Evolutionary conservation across 495 filamentous ascomycete genomes (phyloP), one percentile per base, ranked within the genome.

Genomic region (Aspergillus affinis): DNA sequence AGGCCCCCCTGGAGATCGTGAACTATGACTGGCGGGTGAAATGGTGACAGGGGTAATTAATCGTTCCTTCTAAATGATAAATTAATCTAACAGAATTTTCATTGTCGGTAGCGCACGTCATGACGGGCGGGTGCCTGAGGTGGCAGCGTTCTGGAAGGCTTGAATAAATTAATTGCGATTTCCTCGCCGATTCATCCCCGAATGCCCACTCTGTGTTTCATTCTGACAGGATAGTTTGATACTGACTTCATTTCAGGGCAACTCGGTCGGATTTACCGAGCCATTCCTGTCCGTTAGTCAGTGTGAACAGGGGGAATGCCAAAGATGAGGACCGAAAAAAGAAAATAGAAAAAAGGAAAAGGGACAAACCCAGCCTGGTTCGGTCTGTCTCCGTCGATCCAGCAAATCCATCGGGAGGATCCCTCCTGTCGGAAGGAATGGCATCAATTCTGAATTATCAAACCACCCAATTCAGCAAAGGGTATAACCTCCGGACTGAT

Each of bases 401-500:
- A 20, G 29, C 29, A 32, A 54, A 44, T 44, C 51, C 51, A 32
- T 32, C 29, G 29, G 29, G 29, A 32, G 29, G 29, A 32, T 32
- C 29, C 29, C 29, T 32, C 29, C 29, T 41, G 36, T 15, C 10
- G 36, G 36, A 41, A 15, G 10, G 36, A 17, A 41, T 41, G 4
- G 36, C 30, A 32, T 26, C 23, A 26, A 26, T n/a, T n/a, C n/a
- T n/a, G n/a, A n/a, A n/a, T 26, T 32, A 32, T 32, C 29, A 32
- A 32, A 32, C 29, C 8, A 32, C 29, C 29, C 29, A 32, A 32
- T 53, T 51, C 18, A 58, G 19, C 23, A 52, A 55, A 48, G 54
- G n/a, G 47, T 54, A 45, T 54, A 57, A 57, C 41, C 46, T 57
- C 58, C 61, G 61, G 61, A 48, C 27, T 26, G 54, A 36, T 64